These are phyloP conservation scores for Trichoderma parareesei DNA, from an alignment of 495 filamentous ascomycete species.

Conservation along the genomic window DNA sequence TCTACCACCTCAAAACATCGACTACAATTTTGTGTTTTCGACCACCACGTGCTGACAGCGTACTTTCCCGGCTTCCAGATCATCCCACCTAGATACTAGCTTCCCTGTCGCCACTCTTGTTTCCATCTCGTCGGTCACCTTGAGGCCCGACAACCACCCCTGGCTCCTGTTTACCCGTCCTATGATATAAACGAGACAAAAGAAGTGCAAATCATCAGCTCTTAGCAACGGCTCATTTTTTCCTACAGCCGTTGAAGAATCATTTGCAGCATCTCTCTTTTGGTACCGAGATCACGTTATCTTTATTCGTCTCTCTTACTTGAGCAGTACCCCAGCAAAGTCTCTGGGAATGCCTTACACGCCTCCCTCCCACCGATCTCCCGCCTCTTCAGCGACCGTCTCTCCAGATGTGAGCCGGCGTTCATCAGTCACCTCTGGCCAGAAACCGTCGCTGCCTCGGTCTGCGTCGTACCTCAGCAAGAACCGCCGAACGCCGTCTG, in stretches of 20 bases:
- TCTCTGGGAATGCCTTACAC: conserved; percentile 78
- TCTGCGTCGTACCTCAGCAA: conserved; percentile 68
- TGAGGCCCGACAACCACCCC: background rate
- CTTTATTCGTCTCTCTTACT: background rate
- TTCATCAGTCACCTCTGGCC: conserved; percentile 43
- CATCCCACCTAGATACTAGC: background rate
- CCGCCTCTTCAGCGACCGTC: conserved; percentile 58
- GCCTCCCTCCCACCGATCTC: conserved; percentile 74
- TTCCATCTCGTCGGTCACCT: background rate
- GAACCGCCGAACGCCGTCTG: conserved; percentile 42
- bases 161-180: background rate
- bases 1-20: background rate
- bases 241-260: background rate
- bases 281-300: background rate
- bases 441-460: conserved; percentile 54
- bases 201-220: background rate
- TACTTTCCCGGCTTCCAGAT: background rate
- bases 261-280: background rate
- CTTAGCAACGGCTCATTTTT: background rate
- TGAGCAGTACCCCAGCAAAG: background rate
- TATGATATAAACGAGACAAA: background rate
- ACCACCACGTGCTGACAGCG: background rate
- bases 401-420: conserved; percentile 54
- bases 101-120: background rate
- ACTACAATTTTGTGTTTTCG: background rate